Evolutionary conservation across 208 protist species (phyloP).

Genomic region (Trypanosoma rangeli): DNA sequence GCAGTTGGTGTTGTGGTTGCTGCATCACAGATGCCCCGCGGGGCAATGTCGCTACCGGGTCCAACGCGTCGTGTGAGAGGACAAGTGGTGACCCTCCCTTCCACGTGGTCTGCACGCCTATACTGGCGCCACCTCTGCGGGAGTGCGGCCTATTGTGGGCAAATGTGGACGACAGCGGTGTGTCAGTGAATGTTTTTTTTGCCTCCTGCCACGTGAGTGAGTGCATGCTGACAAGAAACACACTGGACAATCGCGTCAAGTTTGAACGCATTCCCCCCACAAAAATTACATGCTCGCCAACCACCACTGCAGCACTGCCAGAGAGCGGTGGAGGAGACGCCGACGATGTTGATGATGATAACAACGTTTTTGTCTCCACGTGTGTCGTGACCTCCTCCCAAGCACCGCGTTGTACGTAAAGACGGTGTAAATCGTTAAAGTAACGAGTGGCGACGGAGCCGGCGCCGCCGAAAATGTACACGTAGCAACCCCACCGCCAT

Average conservation of each 20-base stretch:
- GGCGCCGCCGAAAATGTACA: conserved; percentile 19
- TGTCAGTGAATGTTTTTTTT: neutral
- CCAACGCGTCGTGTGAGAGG: neutral
- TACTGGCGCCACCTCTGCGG: neutral
- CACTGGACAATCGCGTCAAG: conserved; percentile 3
- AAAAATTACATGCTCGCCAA: conserved; percentile 15
- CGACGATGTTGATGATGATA: neutral
- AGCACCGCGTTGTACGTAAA: conserved; percentile 8
- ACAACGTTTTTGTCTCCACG: neutral
- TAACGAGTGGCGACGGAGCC: conserved; percentile 13
- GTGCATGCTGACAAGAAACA: conserved; percentile 5
- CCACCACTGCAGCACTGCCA: conserved; percentile 1
- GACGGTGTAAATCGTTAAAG: conserved; percentile 15
- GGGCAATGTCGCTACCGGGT: neutral
- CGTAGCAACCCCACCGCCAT: conserved; percentile 15
- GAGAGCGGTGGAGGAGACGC: conserved; percentile 2
- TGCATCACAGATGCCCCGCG: neutral
- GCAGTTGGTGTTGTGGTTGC: neutral
- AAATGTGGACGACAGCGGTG: neutral
- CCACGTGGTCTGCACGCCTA: neutral
- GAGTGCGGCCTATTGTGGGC: neutral
- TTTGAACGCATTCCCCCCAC: conserved; percentile 21
- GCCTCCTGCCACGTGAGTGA: conserved; percentile 6
- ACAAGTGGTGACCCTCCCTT: neutral
- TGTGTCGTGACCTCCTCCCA: conserved; percentile 13